A percentile compares a stretch with the other conserved stretches of the same genome.
Evolutionary conservation across 148 eudicot genomes (phyloP).

Genomic region (Amaranthus cruentus): DNA sequence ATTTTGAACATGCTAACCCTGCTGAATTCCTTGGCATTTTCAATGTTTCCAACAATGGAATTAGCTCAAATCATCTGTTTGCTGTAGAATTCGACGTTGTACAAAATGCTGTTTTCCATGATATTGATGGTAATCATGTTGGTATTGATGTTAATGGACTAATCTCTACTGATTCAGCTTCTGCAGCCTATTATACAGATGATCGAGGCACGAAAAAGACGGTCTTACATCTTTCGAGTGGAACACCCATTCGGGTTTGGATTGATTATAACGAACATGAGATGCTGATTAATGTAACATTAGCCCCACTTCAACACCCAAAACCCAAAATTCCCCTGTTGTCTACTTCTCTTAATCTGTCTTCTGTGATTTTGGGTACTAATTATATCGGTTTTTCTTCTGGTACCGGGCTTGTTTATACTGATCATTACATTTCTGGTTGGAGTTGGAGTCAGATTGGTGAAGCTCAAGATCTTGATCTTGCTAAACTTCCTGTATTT

Average conservation of each 20-base stretch:
- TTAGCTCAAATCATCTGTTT: conserved; percentile 25
- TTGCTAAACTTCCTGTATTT: conserved; percentile 21
- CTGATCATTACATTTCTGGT: conserved; percentile 28
- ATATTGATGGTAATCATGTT: conserved; percentile 33
- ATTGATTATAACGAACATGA: conserved; percentile 19
- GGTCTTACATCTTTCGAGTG: conserved; percentile 21
- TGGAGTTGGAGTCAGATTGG: conserved; percentile 34
- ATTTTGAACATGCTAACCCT: conserved; percentile 21
- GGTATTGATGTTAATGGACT: conserved; percentile 30
- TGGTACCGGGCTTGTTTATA: conserved; percentile 26
- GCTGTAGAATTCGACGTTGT: conserved; percentile 32
- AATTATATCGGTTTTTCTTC: conserved; percentile 31
- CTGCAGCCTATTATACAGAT: conserved; percentile 20
- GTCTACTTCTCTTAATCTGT: conserved; percentile 26
- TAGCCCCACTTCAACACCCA: conserved; percentile 20
- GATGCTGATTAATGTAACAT: conserved; percentile 23
- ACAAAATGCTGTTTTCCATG: conserved; percentile 21
- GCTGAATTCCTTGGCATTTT: conserved; percentile 29
- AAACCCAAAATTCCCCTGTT: conserved; percentile 21
- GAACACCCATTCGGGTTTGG: conserved; percentile 31
- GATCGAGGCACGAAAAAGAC: conserved; percentile 1
- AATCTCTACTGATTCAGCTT: conserved; percentile 20
- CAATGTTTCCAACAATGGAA: conserved; percentile 27
- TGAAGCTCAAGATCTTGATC: conserved; percentile 19
- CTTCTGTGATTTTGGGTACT: conserved; percentile 15